Evolutionary conservation across 768 basidiomycete species (phyloP), one percentile per base, ranked within the genome.

Genomic region (Boletus reticulatus): DNA sequence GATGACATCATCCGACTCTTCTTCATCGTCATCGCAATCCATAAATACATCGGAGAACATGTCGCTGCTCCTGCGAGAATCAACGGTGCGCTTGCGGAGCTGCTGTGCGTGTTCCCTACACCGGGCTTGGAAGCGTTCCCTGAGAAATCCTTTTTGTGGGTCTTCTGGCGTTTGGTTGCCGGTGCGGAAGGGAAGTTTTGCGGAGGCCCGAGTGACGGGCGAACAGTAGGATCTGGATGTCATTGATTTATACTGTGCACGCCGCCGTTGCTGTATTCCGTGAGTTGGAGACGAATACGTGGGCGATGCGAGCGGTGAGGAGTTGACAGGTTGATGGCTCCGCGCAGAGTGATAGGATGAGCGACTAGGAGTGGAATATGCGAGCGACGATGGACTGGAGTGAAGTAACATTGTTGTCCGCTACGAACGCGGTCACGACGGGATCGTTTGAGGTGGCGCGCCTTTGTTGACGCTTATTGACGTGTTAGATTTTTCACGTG

Each of bases 71-170:
- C 76, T 70, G 16, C 71, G 71, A 20, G 68, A 66, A 38, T 58
- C 58, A 14, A 85, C 68, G 12, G 79, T 79, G 31, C 74, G 77
- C 41, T 77, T 76, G 44, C 87, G 75, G 20, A 82, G 82, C 58
- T 78, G 79, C 34, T 76, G 74, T 0, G 84, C 86, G 19, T 85
- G 76, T 65, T 87, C 84, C 43, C 85, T 64, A 67, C 85, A 88
- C 48, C 80, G 78, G 4, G 79, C 80, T 62, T 80, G 80, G 57
- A 89, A 81, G 31, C 81, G 78, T 49, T 85, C 83, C 27, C 84
- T 72, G 46, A 89, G 67, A 45, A 89, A 79, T 5, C 71, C 60
- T 41, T 80, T 84, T 53, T 83, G 80, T 0, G 84, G 72, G 17
- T 81, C 77, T 50, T 79, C 78, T 2, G 69, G 58, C 1, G 63